Evolutionary conservation across 2,329 filamentous ascomycete species (phyloP).

Genomic region (Sclerotinia spermophila): DNA sequence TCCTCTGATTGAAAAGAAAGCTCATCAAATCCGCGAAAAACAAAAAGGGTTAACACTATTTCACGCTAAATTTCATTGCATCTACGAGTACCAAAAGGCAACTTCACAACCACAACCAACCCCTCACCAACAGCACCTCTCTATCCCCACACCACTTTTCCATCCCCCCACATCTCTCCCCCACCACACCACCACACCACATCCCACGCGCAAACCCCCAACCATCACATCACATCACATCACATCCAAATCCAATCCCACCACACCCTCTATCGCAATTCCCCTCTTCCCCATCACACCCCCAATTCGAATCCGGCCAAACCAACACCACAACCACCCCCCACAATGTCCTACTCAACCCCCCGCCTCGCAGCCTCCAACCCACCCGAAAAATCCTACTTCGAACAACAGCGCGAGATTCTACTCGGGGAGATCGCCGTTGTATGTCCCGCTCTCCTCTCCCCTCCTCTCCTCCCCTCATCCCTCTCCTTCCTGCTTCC

Average conservation of each 20-base stretch:
- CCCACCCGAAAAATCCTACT: slow-evolving; percentile 56
- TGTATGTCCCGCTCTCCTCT: slow-evolving; percentile 43
- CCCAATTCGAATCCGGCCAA: background rate
- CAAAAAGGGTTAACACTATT: background rate
- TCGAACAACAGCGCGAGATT: slow-evolving; percentile 71
- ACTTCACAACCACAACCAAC: background rate
- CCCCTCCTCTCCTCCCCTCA: background rate
- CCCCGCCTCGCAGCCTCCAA: slow-evolving; percentile 16
- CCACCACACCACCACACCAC: background rate
- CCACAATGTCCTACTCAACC: background rate
- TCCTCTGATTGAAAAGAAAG: background rate
- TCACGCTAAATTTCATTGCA: too few species aligned
- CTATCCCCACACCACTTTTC: background rate
- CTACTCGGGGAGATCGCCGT: slow-evolving; percentile 70
- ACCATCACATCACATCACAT: background rate
- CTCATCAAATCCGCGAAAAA: background rate
- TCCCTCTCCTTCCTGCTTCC: background rate
- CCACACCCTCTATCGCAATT: background rate
- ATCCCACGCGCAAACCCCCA: background rate
- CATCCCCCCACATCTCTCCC: background rate
- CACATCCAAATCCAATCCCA: background rate
- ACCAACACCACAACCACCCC: background rate
- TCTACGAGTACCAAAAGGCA: background rate
- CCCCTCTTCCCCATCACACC: background rate
- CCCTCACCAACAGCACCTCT: background rate